Conservation (phyloP, 1,139 yeast species). For the Yamadazyma trypodendri region DNA sequence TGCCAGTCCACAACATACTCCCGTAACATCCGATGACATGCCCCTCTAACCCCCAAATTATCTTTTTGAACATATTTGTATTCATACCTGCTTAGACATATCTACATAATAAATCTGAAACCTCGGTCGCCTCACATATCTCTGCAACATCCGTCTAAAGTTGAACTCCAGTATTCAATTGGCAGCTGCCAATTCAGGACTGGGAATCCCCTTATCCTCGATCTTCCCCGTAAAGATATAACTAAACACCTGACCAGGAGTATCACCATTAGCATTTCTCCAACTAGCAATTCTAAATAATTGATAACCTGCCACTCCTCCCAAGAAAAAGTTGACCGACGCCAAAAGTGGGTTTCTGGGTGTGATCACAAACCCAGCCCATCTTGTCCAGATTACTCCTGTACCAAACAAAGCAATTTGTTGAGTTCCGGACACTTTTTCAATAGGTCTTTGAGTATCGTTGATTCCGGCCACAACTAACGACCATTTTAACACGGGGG, state of each 20-base stretch:
- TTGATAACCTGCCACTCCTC: conserved; percentile 87
- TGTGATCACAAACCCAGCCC: conserved; percentile 87
- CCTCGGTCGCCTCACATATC: too few relatives aligned
- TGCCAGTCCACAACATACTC: too few relatives aligned
- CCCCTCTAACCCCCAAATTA: too few relatives aligned
- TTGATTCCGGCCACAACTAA: conserved; percentile 87
- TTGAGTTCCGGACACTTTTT: conserved; percentile 87
- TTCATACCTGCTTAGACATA: too few relatives aligned
- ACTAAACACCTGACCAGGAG: conserved; percentile 51
- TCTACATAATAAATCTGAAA: too few relatives aligned
- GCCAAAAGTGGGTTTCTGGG: conserved; percentile 89
- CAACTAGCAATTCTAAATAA: conserved; percentile 65
- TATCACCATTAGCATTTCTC: conserved; percentile 52
- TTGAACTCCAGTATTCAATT: conserved; percentile 3
- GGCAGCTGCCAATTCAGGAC: conserved; percentile 14
- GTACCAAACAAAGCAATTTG: conserved; percentile 88
- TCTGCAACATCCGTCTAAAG: neutral
- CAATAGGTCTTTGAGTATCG: conserved; percentile 89
- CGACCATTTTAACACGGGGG: conserved; percentile 69
- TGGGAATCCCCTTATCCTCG: conserved; percentile 17
- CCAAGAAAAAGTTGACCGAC: conserved; percentile 90
- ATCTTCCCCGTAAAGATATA: conserved; percentile 54
- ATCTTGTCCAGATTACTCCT: conserved; percentile 96
- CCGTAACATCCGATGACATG: too few relatives aligned
- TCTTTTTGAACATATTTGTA: too few relatives aligned